phyloP scores from a whole-genome alignment of 2,329 filamentous ascomycete genomes.

The Ascocoryne sarcoides region DNA sequence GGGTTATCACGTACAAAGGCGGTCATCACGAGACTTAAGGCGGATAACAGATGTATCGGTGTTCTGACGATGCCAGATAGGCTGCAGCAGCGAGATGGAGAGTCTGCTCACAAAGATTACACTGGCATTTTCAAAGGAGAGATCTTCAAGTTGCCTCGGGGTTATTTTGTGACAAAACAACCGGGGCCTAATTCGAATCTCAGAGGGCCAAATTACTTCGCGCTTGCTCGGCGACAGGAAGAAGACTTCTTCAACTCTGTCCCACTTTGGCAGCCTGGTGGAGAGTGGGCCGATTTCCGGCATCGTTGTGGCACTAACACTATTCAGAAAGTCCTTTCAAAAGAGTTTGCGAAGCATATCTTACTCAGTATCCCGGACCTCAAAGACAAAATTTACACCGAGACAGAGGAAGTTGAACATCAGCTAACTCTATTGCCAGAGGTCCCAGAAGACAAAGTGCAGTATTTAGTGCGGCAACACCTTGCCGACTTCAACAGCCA shows the following conservation, averaged over 20 bases:
- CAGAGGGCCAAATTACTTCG: constrained; percentile 30
- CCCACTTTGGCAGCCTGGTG: constrained; percentile 35
- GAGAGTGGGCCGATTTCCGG: constrained; percentile 30
- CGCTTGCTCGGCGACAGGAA: constrained; percentile 40
- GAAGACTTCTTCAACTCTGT: constrained; percentile 37
- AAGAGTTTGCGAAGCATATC: constrained; percentile 40
- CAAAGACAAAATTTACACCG: constrained; percentile 3
- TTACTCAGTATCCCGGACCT: constrained; percentile 8
- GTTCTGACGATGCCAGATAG: constrained; percentile 83
- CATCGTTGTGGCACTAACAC: constrained; percentile 43
- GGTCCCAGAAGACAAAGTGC: constrained; percentile 53
- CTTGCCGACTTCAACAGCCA: constrained; percentile 47
- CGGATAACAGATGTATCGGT: constrained; percentile 54
- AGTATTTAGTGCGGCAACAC: constrained; percentile 53
- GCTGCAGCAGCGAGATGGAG: constrained; percentile 38
- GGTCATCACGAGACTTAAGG: constrained; percentile 49
- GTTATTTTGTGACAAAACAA: constrained; percentile 70
- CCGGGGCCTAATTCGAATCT: constrained; percentile 34
- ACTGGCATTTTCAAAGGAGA: constrained; percentile 51
- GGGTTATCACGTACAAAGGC: constrained; percentile 65
- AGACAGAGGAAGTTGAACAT: constrained; percentile 42
- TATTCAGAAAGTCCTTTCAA: constrained; percentile 40
- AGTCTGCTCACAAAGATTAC: constrained; percentile 44
- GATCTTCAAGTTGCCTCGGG: constrained; percentile 56
- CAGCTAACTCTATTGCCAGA: constrained; percentile 55